Evolutionary conservation across 2,329 filamentous ascomycete species (phyloP).

Genomic region (Stromatinia cepivora): DNA sequence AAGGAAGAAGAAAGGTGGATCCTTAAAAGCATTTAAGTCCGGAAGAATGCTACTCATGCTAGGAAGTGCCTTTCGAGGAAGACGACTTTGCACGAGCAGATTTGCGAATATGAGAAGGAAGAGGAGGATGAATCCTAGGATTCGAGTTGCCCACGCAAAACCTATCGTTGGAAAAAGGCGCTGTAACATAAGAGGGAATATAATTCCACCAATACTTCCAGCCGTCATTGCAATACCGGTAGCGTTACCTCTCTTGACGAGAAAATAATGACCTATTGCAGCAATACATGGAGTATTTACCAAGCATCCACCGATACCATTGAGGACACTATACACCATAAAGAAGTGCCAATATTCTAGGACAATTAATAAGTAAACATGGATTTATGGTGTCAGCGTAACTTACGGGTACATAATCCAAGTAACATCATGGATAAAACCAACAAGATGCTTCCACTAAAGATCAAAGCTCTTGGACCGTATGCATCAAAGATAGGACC

Average conservation of each 20-base stretch:
- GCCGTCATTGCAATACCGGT: constrained; percentile 68
- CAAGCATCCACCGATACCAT: constrained; percentile 61
- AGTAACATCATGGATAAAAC: constrained; percentile 49
- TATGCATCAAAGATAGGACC: constrained; percentile 70
- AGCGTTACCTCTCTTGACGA: constrained; percentile 58
- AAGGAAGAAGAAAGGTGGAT: constrained; percentile 63
- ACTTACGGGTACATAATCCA: constrained; percentile 56
- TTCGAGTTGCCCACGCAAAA: constrained; percentile 41
- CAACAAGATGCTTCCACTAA: constrained; percentile 37
- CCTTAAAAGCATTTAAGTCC: constrained; percentile 65
- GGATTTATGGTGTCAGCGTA: neutral
- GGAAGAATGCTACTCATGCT: constrained; percentile 48
- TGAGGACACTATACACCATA: constrained; percentile 62
- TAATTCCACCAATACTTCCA: constrained; percentile 56
- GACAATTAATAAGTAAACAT: constrained; percentile 17
- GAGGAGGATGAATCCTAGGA: constrained; percentile 39
- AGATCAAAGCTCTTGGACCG: constrained; percentile 52
- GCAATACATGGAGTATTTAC: constrained; percentile 67
- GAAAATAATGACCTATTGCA: constrained; percentile 66
- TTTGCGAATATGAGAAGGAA: constrained; percentile 38
- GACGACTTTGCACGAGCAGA: constrained; percentile 51
- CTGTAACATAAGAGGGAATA: constrained; percentile 52
- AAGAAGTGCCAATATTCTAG: constrained; percentile 68
- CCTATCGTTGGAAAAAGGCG: constrained; percentile 40
- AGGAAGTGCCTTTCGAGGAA: constrained; percentile 53